Evolutionary conservation across 106 monocot species (phyloP).

Genomic region (Xerophyta viscosa): DNA sequence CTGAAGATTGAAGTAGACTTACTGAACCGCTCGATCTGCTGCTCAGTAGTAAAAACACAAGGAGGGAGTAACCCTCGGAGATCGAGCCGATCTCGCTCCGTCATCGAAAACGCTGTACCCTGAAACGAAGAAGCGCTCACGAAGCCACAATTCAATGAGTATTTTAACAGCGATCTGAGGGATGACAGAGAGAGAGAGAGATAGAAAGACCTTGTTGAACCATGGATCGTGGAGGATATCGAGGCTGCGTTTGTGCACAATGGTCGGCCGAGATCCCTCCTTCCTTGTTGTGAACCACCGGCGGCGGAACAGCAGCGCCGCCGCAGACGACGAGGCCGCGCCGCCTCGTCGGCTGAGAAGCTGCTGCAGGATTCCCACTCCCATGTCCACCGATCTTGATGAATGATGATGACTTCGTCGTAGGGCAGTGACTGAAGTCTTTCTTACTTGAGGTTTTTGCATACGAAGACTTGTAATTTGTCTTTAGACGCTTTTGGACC

Average conservation of each 20-base stretch:
- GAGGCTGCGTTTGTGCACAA: constrained; percentile 80
- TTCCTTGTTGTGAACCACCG: neutral
- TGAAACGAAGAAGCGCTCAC: constrained; percentile 8
- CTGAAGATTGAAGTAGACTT: constrained; percentile 10
- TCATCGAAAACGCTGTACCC: constrained; percentile 92
- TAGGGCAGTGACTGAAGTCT: too few species aligned
- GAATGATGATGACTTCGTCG: too few species aligned
- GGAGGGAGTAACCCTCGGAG: constrained; percentile 95
- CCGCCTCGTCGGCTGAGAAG: constrained; percentile 13
- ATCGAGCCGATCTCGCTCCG: constrained; percentile 89
- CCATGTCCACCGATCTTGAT: too few species aligned
- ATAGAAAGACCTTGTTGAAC: constrained; percentile 73
- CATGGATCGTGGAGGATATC: constrained; percentile 97
- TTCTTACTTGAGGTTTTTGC: too few species aligned
- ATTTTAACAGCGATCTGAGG: neutral
- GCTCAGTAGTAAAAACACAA: constrained; percentile 56
- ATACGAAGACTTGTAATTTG: too few species aligned
- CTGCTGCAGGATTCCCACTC: too few species aligned
- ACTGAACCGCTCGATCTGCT: constrained; percentile 98
- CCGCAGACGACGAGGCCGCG: constrained; percentile 17
- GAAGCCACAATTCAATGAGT: neutral
- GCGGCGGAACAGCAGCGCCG: neutral
- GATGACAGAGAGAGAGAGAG: neutral
- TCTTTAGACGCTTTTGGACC: too few species aligned
- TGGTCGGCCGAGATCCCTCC: constrained; percentile 74